Conservation (phyloP, 352 stramenopile genomes). For the Globisporangium sylvaticum region DNA sequence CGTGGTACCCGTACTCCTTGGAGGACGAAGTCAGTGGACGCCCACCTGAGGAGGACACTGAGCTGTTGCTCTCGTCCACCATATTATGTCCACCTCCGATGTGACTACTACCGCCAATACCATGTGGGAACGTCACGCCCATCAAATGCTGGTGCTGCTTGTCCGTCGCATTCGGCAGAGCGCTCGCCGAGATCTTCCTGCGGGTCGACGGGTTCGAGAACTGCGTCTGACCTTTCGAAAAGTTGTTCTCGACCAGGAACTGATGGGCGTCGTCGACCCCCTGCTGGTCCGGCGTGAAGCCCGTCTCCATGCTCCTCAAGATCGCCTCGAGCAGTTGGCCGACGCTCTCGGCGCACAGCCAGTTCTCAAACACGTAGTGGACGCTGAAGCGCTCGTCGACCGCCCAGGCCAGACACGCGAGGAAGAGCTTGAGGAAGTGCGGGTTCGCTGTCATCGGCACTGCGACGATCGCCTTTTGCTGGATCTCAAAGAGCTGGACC, state of each 20-base stretch:
- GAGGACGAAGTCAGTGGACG: neutral
- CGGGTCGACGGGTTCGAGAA: neutral
- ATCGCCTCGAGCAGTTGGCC: conserved; percentile 58
- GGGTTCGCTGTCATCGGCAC: conserved; percentile 46
- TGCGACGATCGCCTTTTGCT: conserved; percentile 67
- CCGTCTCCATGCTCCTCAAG: conserved; percentile 66
- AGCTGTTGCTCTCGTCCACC: neutral
- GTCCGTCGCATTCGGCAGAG: neutral
- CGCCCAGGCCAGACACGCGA: conserved; percentile 55
- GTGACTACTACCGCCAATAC: neutral
- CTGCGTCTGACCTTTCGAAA: neutral
- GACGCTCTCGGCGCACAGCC: conserved; percentile 51
- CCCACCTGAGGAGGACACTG: neutral
- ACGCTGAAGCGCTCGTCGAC: conserved; percentile 75
- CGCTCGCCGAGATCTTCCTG: conserved; percentile 1
- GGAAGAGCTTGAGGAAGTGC: conserved; percentile 66
- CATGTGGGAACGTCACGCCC: neutral
- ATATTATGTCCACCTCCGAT: neutral
- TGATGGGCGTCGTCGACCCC: conserved; percentile 50
- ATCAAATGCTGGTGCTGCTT: neutral
- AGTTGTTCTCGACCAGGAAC: conserved; percentile 55
- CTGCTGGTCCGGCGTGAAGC: conserved; percentile 39
- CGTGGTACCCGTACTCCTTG: conserved; percentile 8
- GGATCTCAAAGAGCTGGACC: conserved; percentile 72
- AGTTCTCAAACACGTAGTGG: conserved; percentile 57